Evolutionary conservation across 495 filamentous ascomycete genomes (phyloP), one percentile per base, ranked within the genome.

Genomic region (Lindgomyces ingoldianus): DNA sequence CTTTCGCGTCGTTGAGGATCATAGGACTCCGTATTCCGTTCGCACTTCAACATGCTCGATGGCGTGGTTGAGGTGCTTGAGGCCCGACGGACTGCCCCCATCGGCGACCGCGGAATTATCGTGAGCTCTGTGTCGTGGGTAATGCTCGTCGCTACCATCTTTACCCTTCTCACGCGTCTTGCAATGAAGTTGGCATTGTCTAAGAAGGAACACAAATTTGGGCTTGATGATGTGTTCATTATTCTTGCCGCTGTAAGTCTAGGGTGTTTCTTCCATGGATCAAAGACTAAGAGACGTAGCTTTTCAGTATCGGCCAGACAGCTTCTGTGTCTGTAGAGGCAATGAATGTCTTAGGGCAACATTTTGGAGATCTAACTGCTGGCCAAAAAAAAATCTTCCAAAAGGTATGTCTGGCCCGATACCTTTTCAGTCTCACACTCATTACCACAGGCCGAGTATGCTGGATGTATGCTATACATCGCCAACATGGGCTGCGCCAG

Each of bases 401-500:
- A 42, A 68, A 68, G 59, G 65, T 63, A 50, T 3, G 51, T n/a
- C 29, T 12, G 16, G 2, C 0, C 1, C n/a, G 4, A 11, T 50
- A n/a, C 1, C 33, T 16, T 14, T 1, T 27, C 22, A 1, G 1
- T 36, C 18, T 19, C 21, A 27, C 9, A 21, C 63, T 66, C 27
- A 60, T 26, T n/a, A 49, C 1, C 25, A 9, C 39, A 67, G 64
- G 33, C 57, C 25, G 65, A 68, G 42, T 68, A 68, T 50, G 65
- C 29, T 9, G 51, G 27, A 11, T 63, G 59, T 24, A 68, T 68
- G 59, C 39, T 63, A 3, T 68, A 68, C 54, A 57, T 68, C 26
- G 65, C 65, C 51, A 68, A 68, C 44, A 55, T 68, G 49, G 65
- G 65, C 21, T 63, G 55, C 36, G 51, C 65, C 8, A 53, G 65